Percentiles rank a stretch among this genome's conserved stretches.
Evolutionary conservation across 2,329 filamentous ascomycete species (phyloP).

Genomic region (Calonectria naviculata): DNA sequence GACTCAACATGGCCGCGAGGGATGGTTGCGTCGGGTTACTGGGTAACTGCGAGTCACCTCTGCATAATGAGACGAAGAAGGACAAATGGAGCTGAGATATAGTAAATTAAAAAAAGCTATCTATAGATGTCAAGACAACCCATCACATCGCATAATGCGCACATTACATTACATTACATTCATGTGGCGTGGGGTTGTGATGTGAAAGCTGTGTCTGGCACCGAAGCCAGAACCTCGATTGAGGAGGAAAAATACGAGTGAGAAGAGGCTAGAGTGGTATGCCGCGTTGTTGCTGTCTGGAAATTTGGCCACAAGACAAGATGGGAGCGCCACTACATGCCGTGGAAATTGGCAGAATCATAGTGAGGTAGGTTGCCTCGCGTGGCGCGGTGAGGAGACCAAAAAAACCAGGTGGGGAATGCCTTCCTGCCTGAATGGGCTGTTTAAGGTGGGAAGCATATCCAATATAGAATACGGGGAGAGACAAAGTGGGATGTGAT

Average conservation of each 20-base stretch:
- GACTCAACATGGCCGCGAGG: too few species aligned
- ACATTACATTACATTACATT: too few species aligned
- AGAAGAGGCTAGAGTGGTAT: not conserved
- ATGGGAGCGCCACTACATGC: not conserved
- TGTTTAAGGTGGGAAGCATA: not conserved
- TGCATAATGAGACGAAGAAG: too few species aligned
- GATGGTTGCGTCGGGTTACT: too few species aligned
- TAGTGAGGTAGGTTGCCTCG: not conserved
- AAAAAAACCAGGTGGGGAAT: conserved; percentile 1
- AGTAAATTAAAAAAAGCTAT: too few species aligned
- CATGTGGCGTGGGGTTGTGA: too few species aligned
- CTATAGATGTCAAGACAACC: too few species aligned
- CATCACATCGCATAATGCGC: too few species aligned
- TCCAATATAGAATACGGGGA: not conserved
- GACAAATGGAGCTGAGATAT: too few species aligned
- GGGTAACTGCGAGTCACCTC: too few species aligned
- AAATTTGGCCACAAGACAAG: not conserved
- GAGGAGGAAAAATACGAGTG: not conserved
- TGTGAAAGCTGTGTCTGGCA: not conserved
- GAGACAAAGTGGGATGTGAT: not conserved
- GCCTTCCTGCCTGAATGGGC: not conserved
- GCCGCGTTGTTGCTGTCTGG: not conserved
- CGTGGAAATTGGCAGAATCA: not conserved
- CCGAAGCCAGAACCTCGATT: not conserved
- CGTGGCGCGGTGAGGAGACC: conserved; percentile 8